Percentiles rank a stretch among this genome's conserved stretches.
These are phyloP conservation scores for Yamadazyma tumulicola DNA, from an alignment of 805 yeast species.

Conservation along the genomic window DNA sequence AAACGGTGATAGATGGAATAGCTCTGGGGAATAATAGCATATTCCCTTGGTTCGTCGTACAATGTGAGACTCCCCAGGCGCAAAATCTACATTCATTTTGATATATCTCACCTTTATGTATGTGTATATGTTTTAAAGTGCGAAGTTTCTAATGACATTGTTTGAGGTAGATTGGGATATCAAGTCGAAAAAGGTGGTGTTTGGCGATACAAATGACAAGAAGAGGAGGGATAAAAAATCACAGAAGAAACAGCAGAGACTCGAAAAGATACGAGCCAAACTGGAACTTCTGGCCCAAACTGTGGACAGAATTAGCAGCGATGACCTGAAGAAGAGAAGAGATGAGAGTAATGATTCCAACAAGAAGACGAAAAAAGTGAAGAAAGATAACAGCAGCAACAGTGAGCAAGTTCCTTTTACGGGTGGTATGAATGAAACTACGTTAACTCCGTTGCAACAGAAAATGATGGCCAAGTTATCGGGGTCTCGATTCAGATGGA, in stretches of 20 bases:
- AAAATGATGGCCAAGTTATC: slow-evolving; percentile 93
- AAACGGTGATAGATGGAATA: slow-evolving; percentile 32
- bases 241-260: slow-evolving; percentile 9
- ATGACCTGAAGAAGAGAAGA: slow-evolving; percentile 1
- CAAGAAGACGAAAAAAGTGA: slow-evolving; percentile 6
- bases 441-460: slow-evolving; percentile 83
- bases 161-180: slow-evolving; percentile 81
- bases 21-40: slow-evolving; percentile 29
- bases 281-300: slow-evolving; percentile 2
- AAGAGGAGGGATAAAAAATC: slow-evolving; percentile 19
- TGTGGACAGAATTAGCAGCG: slow-evolving; percentile 2
- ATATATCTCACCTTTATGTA: not conserved
- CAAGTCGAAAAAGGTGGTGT: slow-evolving; percentile 48
- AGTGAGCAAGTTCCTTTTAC: not conserved
- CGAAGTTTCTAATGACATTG: slow-evolving; percentile 48
- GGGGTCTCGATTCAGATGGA: slow-evolving; percentile 97
- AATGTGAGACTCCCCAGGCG: slow-evolving; percentile 34
- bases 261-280: slow-evolving; percentile 2
- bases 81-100: slow-evolving; percentile 21
- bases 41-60: slow-evolving; percentile 21
- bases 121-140: not conserved
- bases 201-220: slow-evolving; percentile 36
- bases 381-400: slow-evolving; percentile 1
- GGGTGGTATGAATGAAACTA: slow-evolving; percentile 15
- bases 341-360: not conserved